phyloP scores from a whole-genome alignment of 495 filamentous ascomycete genomes.

The Xylaria bambusicola region DNA sequence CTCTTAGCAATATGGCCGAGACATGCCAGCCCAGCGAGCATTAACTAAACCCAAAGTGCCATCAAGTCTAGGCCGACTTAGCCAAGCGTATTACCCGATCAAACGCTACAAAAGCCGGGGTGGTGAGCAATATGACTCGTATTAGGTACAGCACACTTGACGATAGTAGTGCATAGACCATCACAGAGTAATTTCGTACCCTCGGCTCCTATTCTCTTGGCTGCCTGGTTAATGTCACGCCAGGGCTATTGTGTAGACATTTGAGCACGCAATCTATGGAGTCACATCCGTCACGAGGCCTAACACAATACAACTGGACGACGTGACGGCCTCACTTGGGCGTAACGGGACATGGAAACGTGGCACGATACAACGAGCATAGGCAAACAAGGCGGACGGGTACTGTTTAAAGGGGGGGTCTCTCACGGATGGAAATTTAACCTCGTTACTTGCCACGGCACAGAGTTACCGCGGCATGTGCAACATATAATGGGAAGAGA shows the following conservation, averaged over 20 bases:
- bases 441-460: not conserved
- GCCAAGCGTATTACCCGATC: not conserved
- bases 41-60: not conserved
- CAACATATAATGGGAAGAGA: too few species aligned
- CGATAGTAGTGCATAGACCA: not conserved
- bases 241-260: not conserved
- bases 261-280: not conserved
- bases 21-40: conserved; percentile 2
- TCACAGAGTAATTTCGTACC: not conserved
- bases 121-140: not conserved
- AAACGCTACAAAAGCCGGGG: not conserved
- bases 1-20: conserved; percentile 11
- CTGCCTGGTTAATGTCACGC: not conserved
- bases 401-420: not conserved
- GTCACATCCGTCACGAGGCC: not conserved
- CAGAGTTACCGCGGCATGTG: not conserved
- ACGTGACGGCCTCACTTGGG: not conserved
- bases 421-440: not conserved
- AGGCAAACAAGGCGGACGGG: conserved; percentile 2
- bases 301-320: not conserved
- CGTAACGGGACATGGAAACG: not conserved
- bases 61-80: not conserved
- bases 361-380: not conserved
- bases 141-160: not conserved
- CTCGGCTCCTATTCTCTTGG: not conserved